Percentiles rank a stretch among this genome's conserved stretches.
Conservation (phyloP, 23 red algal species). For the Gracilaria gracilis region DNA sequence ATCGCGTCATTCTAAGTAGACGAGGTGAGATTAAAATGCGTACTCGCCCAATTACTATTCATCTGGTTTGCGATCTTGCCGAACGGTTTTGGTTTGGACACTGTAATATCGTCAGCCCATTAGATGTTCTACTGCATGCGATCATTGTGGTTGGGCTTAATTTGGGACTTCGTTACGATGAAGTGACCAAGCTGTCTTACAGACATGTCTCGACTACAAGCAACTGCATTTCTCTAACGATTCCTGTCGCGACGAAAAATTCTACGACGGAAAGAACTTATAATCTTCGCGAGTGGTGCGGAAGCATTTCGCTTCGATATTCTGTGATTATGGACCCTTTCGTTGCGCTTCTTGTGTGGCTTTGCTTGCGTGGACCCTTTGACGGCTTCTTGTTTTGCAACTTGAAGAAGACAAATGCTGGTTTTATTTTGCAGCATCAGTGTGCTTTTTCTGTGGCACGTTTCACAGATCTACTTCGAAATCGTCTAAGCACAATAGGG, state of each 20-base stretch:
- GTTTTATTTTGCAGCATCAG: too few relatives aligned
- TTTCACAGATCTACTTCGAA: too few relatives aligned
- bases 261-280: slow-evolving; percentile 21
- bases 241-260: slow-evolving; percentile 7
- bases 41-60: neutral
- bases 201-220: neutral
- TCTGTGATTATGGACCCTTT: too few relatives aligned
- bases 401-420: too few relatives aligned
- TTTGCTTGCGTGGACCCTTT: too few relatives aligned
- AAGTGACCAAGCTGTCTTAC: slow-evolving; percentile 7
- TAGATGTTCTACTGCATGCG: slow-evolving; percentile 14
- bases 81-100: slow-evolving; percentile 8
- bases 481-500: too few relatives aligned
- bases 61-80: neutral
- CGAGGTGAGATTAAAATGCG: neutral
- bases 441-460: too few relatives aligned
- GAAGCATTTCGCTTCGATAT: too few relatives aligned
- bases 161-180: slow-evolving; percentile 22
- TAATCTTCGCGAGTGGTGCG: slow-evolving; percentile 22
- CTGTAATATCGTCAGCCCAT: too few relatives aligned
- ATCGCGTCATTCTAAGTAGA: neutral
- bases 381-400: too few relatives aligned
- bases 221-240: neutral
- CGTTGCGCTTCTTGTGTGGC: too few relatives aligned
- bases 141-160: slow-evolving; percentile 23